These are phyloP conservation scores for Didymella segeticola DNA, from an alignment of 2,329 filamentous ascomycete genomes.

Conservation along the genomic window DNA sequence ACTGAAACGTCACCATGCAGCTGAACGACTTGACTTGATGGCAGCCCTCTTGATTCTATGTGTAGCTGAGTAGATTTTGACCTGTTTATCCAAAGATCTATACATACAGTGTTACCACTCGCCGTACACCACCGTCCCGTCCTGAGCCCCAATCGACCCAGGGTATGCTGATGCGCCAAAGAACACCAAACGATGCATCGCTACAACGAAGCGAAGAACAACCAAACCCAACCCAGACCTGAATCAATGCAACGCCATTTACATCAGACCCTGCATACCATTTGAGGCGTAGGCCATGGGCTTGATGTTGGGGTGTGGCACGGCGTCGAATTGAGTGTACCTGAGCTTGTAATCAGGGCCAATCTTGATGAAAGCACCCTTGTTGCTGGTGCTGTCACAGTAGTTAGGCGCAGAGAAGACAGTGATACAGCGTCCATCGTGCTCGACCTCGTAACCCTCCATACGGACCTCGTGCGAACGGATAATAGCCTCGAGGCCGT, in stretches of 20 bases:
- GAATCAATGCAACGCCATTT: conserved; percentile 25
- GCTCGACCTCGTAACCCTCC: conserved; percentile 99
- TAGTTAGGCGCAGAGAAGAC: conserved; percentile 98
- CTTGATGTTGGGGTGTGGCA: conserved; percentile 93
- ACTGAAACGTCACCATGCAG: conserved; percentile 14
- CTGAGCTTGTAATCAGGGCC: conserved; percentile 88
- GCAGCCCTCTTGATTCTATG: not conserved
- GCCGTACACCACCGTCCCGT: conserved; percentile 4
- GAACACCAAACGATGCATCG: conserved; percentile 48
- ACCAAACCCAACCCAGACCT: conserved; percentile 10
- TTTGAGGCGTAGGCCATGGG: conserved; percentile 91
- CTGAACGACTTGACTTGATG: not conserved
- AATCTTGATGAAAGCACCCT: conserved; percentile 98
- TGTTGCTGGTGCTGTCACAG: conserved; percentile 97
- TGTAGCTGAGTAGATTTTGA: conserved; percentile 12
- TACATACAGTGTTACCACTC: conserved; percentile 12
- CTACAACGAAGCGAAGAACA: conserved; percentile 32
- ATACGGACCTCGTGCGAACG: conserved; percentile 97
- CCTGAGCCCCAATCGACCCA: conserved; percentile 24
- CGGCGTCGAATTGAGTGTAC: conserved; percentile 93
- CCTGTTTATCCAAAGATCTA: conserved; percentile 14
- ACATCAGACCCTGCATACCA: conserved; percentile 80
- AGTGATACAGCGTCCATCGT: conserved; percentile 95
- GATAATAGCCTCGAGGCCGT: conserved; percentile 92
- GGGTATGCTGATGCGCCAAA: conserved; percentile 42